Conservation (phyloP, 202 grass and related monocot species). For the Carex arenaria region DNA sequence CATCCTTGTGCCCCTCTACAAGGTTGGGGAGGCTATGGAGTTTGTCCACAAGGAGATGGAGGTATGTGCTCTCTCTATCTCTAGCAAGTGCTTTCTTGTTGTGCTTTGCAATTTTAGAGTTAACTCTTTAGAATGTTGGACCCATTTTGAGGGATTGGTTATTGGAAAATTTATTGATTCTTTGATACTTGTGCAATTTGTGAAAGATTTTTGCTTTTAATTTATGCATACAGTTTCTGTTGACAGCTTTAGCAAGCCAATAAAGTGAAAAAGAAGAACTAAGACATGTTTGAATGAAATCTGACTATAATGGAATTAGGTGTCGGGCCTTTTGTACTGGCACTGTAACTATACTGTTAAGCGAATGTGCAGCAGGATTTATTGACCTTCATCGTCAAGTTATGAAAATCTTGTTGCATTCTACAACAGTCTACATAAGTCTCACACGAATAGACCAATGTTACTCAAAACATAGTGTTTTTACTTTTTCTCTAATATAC, state of each 20-base stretch:
- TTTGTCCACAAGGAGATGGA: conserved; percentile 86
- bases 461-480: background rate
- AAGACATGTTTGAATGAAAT: background rate
- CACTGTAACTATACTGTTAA: background rate
- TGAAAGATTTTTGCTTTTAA: background rate
- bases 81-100: background rate
- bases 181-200: background rate
- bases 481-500: background rate
- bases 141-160: background rate
- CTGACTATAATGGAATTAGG: background rate
- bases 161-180: background rate
- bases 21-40: conserved; percentile 79
- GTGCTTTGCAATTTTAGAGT: background rate
- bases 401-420: background rate
- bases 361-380: background rate
- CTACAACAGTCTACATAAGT: background rate
- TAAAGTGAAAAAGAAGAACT: background rate
- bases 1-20: conserved; percentile 79
- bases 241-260: background rate
- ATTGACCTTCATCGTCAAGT: background rate
- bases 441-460: background rate
- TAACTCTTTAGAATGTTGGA: background rate
- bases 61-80: conserved; percentile 27
- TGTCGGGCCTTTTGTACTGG: background rate
- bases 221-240: background rate